Conservation (phyloP, 192 early-diverging fungal species). For the Coemansia sp. region DNA sequence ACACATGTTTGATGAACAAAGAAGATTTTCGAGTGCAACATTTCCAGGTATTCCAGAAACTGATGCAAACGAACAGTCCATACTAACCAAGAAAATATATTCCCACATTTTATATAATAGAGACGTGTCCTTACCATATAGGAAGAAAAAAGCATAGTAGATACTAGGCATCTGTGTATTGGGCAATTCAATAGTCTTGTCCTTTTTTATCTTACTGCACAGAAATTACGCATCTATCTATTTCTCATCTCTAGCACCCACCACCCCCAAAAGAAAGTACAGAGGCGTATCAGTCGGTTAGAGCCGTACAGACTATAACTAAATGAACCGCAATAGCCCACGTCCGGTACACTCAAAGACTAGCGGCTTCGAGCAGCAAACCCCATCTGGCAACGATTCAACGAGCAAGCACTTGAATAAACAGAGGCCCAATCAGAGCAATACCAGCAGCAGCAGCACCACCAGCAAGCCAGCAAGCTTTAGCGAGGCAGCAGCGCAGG, state of each 20-base stretch:
- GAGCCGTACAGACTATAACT: slow-evolving; percentile 20
- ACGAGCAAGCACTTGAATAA: slow-evolving; percentile 10
- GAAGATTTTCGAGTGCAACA: neutral
- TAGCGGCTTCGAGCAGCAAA: slow-evolving; percentile 49
- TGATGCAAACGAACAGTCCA: neutral
- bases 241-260: neutral
- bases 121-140: slow-evolving; percentile 33
- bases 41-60: neutral
- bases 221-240: neutral
- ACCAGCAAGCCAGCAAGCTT: slow-evolving; percentile 17
- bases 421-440: slow-evolving; percentile 18
- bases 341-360: slow-evolving; percentile 48
- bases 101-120: slow-evolving; percentile 11
- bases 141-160: slow-evolving; percentile 12
- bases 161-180: neutral
- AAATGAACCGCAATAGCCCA: slow-evolving; percentile 51
- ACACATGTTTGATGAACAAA: slow-evolving; percentile 10
- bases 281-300: slow-evolving; percentile 10
- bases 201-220: slow-evolving; percentile 2
- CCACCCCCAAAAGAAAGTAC: slow-evolving; percentile 1
- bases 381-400: slow-evolving; percentile 19
- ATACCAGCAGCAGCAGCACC: too few species aligned
- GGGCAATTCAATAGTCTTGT: neutral
- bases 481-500: slow-evolving; percentile 39
- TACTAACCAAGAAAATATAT: neutral